These are phyloP conservation scores for Monilinia polystroma DNA, from an alignment of 2,329 filamentous ascomycete genomes.

Conservation along the genomic window DNA sequence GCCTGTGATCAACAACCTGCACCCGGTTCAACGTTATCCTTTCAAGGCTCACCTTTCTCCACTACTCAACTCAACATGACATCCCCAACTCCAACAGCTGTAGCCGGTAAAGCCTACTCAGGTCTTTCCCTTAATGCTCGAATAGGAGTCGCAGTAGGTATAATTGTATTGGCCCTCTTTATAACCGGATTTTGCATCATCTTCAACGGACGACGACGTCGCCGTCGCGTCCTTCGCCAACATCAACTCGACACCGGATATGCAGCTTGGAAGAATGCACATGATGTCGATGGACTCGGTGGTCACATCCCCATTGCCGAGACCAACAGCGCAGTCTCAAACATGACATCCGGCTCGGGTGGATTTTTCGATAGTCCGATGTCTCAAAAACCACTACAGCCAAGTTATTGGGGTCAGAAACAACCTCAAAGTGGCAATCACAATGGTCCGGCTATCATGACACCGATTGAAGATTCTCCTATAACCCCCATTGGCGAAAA, in stretches of 20 bases:
- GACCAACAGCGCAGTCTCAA: slow-evolving; percentile 33
- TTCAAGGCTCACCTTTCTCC: slow-evolving; percentile 55
- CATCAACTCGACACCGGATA: slow-evolving; percentile 36
- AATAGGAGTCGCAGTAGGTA: slow-evolving; percentile 57
- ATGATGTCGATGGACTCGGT: slow-evolving; percentile 21
- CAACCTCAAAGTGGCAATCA: slow-evolving; percentile 41
- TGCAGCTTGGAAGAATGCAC: slow-evolving; percentile 30
- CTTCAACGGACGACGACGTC: slow-evolving; percentile 55
- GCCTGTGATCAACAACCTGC: slow-evolving; percentile 55
- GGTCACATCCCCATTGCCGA: slow-evolving; percentile 21
- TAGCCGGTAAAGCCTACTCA: slow-evolving; percentile 17
- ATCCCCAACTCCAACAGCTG: slow-evolving; percentile 46
- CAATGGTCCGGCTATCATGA: slow-evolving; percentile 12
- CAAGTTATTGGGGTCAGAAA: slow-evolving; percentile 45
- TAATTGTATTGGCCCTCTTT: slow-evolving; percentile 49
- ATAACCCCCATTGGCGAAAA: slow-evolving; percentile 42
- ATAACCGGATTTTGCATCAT: slow-evolving; percentile 54
- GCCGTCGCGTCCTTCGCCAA: slow-evolving; percentile 51
- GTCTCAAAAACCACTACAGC: slow-evolving; percentile 53
- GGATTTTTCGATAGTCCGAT: slow-evolving; percentile 50
- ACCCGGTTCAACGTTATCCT: slow-evolving; percentile 48
- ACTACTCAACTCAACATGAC: slow-evolving; percentile 50
- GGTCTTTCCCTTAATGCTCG: slow-evolving; percentile 54
- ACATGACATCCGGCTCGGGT: slow-evolving; percentile 40
- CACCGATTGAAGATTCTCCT: slow-evolving; percentile 27